Conservation (phyloP, 2,329 filamentous ascomycete genomes). For the Colletotrichum musicola region DNA sequence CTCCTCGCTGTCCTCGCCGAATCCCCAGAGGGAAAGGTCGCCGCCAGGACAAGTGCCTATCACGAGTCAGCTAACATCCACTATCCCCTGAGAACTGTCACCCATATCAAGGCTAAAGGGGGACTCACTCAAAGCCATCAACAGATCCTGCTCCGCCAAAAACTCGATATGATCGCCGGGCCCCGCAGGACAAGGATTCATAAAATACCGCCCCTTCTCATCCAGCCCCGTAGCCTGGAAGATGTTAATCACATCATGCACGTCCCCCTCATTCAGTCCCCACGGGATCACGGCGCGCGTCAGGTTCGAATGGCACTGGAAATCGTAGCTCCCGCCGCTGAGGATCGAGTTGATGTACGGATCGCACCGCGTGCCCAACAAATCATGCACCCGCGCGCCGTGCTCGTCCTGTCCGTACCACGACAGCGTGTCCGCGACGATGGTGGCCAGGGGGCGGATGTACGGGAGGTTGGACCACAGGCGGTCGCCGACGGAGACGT, state of each 20-base stretch:
- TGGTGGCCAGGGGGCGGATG: constrained; percentile 79
- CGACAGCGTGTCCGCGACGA: constrained; percentile 75
- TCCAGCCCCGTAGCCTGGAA: constrained; percentile 89
- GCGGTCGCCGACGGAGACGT: constrained; percentile 78
- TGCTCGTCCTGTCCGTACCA: constrained; percentile 72
- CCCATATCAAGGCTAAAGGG: too few relatives aligned
- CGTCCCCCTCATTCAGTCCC: constrained; percentile 78
- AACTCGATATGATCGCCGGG: constrained; percentile 77
- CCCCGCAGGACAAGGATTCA: constrained; percentile 72
- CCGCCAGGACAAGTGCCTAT: constrained; percentile 81
- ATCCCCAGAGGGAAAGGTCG: constrained; percentile 85
- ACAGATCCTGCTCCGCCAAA: constrained; percentile 81
- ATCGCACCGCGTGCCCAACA: constrained; percentile 86
- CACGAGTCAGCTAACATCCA: background rate
- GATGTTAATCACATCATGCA: constrained; percentile 88
- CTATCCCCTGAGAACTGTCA: too few relatives aligned
- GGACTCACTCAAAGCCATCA: constrained; percentile 67
- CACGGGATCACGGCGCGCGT: constrained; percentile 77
- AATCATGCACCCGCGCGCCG: constrained; percentile 79
- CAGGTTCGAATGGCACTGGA: constrained; percentile 87
- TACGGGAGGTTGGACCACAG: constrained; percentile 85
- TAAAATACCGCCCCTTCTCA: constrained; percentile 79
- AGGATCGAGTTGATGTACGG: constrained; percentile 85
- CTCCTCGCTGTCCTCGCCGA: constrained; percentile 75
- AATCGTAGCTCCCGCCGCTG: constrained; percentile 77